These are phyloP conservation scores for Tephrocybe rancida DNA, from an alignment of 768 basidiomycete genomes.

Conservation along the genomic window DNA sequence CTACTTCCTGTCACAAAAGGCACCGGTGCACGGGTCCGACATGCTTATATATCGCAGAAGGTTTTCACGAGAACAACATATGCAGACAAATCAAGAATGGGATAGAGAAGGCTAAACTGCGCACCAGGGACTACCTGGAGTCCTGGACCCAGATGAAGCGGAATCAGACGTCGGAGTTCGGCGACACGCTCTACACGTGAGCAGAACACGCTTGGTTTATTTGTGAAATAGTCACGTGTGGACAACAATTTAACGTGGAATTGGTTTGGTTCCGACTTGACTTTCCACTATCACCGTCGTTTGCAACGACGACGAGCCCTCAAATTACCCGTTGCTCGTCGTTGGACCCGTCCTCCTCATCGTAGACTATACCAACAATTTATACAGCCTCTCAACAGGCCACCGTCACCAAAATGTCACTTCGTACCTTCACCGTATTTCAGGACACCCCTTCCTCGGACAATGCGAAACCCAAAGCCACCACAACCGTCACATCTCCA, in stretches of 20 bases:
- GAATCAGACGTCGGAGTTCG: not conserved
- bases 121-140: no score
- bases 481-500: conserved; percentile 28
- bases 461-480: conserved; percentile 29
- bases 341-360: conserved; percentile 1
- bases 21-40: no score
- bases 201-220: conserved; percentile 3
- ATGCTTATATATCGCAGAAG: no score
- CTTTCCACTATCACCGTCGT: conserved; percentile 18
- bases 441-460: conserved; percentile 52
- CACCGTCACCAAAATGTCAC: conserved; percentile 43
- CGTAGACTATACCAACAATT: not conserved
- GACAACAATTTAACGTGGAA: conserved; percentile 20
- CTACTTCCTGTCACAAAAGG: not conserved
- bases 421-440: conserved; percentile 65
- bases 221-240: conserved; percentile 13
- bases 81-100: no score
- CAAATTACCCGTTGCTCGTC: conserved; percentile 5
- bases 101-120: no score
- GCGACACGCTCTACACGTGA: conserved; percentile 14
- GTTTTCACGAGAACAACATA: no score
- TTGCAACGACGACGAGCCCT: conserved; percentile 9
- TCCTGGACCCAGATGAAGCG: no score
- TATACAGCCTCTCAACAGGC: conserved; percentile 6
- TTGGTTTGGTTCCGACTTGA: conserved; percentile 18